Percentiles rank a stretch among this genome's conserved stretches.
Evolutionary conservation across 2,329 filamentous ascomycete species (phyloP).

Genomic region (Plectosphaerella cucumerina): DNA sequence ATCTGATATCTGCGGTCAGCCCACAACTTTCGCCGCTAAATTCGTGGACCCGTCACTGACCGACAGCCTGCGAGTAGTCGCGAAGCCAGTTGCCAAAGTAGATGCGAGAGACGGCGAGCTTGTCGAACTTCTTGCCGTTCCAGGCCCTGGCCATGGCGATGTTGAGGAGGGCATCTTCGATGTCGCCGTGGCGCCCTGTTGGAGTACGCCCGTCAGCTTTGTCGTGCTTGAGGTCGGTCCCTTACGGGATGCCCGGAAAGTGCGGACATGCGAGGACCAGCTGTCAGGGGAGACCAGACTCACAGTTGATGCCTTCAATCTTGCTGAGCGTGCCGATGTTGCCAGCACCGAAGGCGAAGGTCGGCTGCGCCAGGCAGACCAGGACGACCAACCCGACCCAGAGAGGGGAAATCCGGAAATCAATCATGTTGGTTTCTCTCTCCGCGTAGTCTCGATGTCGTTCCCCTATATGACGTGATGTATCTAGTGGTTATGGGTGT

Average conservation of each 20-base stretch:
- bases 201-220: too few species aligned
- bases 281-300: constrained; percentile 20
- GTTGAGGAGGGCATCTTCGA: constrained; percentile 82
- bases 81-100: constrained; percentile 88
- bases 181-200: constrained; percentile 79
- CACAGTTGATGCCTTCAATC: constrained; percentile 80
- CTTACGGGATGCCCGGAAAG: constrained; percentile 5
- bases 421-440: constrained; percentile 35
- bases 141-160: constrained; percentile 54
- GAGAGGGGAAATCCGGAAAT: constrained; percentile 43
- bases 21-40: neutral
- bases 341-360: constrained; percentile 78
- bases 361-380: constrained; percentile 62
- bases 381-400: constrained; percentile 56
- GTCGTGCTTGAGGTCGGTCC: too few species aligned
- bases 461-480: neutral
- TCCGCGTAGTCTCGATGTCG: constrained; percentile 1
- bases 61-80: constrained; percentile 88
- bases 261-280: neutral
- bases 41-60: neutral
- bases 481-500: neutral
- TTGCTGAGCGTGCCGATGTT: constrained; percentile 80
- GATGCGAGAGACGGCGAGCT: constrained; percentile 80
- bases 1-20: constrained; percentile 41
- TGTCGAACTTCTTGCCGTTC: constrained; percentile 75